Conservation (phyloP, 2,329 filamentous ascomycete species). For the Xylariaceae sp. region DNA sequence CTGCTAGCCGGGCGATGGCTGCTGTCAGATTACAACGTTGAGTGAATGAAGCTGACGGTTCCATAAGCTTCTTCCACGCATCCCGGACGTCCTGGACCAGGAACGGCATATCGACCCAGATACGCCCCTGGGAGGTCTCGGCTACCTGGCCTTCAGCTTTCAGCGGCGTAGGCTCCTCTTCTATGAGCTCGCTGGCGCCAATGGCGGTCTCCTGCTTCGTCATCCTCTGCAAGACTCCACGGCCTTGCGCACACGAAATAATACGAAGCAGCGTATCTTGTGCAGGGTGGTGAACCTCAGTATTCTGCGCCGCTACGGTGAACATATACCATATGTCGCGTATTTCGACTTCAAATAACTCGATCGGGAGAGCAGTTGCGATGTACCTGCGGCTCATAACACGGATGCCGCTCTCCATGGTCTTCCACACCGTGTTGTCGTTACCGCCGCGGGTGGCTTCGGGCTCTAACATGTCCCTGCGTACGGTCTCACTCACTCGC, state of each 20-base stretch:
- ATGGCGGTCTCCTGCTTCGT: no score
- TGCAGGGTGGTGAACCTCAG: slow-evolving; percentile 12
- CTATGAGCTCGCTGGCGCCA: no score
- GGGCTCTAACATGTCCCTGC: slow-evolving; percentile 8
- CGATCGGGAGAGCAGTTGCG: background rate
- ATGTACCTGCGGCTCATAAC: background rate
- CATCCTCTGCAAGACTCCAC: no score
- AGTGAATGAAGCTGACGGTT: background rate
- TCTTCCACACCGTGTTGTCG: slow-evolving; percentile 17
- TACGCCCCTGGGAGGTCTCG: slow-evolving; percentile 3
- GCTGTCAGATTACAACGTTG: slow-evolving; percentile 9
- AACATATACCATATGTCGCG: slow-evolving; percentile 15
- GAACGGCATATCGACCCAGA: slow-evolving; percentile 16
- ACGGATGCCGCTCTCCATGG: slow-evolving; percentile 10
- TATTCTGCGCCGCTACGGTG: background rate
- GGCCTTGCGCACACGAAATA: slow-evolving; percentile 8
- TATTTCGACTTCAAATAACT: slow-evolving; percentile 6
- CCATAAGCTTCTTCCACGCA: slow-evolving; percentile 7
- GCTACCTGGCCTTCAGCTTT: no score
- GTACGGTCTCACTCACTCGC: no score
- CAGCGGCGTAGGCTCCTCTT: no score
- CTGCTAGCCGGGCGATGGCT: slow-evolving; percentile 13
- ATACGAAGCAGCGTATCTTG: slow-evolving; percentile 13
- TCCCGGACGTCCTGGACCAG: slow-evolving; percentile 7
- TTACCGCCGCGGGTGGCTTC: slow-evolving; percentile 14